Evolutionary conservation across 2,329 filamentous ascomycete genomes (phyloP), one percentile per base, ranked within the genome.

Genomic region (Ophiocordyceps unilateralis): DNA sequence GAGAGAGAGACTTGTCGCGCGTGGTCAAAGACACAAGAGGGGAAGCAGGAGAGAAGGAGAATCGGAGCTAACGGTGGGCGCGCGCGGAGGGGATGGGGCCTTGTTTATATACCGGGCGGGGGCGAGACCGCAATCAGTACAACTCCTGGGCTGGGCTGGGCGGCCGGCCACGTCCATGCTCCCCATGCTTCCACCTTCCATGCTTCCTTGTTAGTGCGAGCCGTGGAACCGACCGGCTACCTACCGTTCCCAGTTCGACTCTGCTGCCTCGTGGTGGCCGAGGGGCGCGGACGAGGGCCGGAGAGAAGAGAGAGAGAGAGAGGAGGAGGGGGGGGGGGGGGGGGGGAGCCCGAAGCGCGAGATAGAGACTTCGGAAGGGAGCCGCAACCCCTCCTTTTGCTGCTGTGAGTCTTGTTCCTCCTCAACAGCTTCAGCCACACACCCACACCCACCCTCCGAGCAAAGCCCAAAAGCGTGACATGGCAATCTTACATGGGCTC

Each of bases 91-190:
- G 65, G 58, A 58, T 45, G 58, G 66, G 65, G 61, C 59, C 12
- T 61, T 70, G 67, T 73, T 76, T 76, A 75, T 76, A 76, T 76
- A 67, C 65, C 63, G 64, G 68, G 69, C 69, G 65, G 66, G 64
- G 63, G 62, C 59, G 65, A 63, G 61, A 64, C 59, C 66, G 64
- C 69, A 73, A 74, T 73, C 69, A 73, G 68, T 72, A 69, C 42
- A 12, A 11, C 28, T 30, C 28, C 28, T 30, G 28, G 28, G 28
- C 28, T 30, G 28, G 28, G 28, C 6, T 30, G 28, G 28, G 12
- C 28, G 28, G 28, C 28, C 28, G 28, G 28, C 28, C 28, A 30
- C 28, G 28, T 11, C 28, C 28, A 30, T 30, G 28, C 28, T 30
- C 28, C 28, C 14, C n/a, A 4, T 14, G 26, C 26, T 28, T 30